Conservation (phyloP, 2,329 filamentous ascomycete genomes). For the Ascomycota sp. region DNA sequence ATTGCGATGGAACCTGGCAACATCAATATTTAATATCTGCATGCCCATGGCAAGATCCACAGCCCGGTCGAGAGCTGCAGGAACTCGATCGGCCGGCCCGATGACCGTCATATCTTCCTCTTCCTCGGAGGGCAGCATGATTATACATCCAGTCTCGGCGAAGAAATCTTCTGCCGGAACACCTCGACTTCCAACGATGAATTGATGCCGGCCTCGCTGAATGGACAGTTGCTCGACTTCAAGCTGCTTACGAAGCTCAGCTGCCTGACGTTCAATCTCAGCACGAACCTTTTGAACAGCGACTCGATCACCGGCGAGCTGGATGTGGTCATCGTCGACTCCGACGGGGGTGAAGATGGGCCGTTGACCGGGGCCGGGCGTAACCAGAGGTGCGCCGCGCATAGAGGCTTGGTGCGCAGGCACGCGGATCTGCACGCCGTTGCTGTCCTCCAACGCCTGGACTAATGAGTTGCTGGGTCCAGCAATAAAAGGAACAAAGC, state of each 20-base stretch:
- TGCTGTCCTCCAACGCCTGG: slow-evolving; percentile 51
- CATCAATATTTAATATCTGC: slow-evolving; percentile 66
- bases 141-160: slow-evolving; percentile 71
- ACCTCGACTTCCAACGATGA: slow-evolving; percentile 75
- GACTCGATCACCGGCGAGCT: slow-evolving; percentile 65
- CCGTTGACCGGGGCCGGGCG: slow-evolving; percentile 39
- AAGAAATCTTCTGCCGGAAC: slow-evolving; percentile 72
- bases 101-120: slow-evolving; percentile 73
- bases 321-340: slow-evolving; percentile 54
- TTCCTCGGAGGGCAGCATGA: slow-evolving; percentile 58
- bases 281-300: slow-evolving; percentile 64
- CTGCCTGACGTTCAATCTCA: slow-evolving; percentile 60
- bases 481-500: slow-evolving; percentile 90
- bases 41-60: slow-evolving; percentile 79
- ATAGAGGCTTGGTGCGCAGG: slow-evolving; percentile 64
- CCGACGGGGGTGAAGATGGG: slow-evolving; percentile 51
- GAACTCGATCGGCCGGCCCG: slow-evolving; percentile 54
- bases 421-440: slow-evolving; percentile 63
- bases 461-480: slow-evolving; percentile 52
- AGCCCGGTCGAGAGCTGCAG: slow-evolving; percentile 58
- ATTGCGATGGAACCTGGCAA: slow-evolving; percentile 58
- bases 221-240: slow-evolving; percentile 63
- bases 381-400: slow-evolving; percentile 44
- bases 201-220: slow-evolving; percentile 76
- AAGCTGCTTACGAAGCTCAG: slow-evolving; percentile 56